Percentiles rank a stretch among this genome's conserved stretches.
These are phyloP conservation scores for Candida ponderosae DNA, from an alignment of 805 yeast species.

Conservation along the genomic window DNA sequence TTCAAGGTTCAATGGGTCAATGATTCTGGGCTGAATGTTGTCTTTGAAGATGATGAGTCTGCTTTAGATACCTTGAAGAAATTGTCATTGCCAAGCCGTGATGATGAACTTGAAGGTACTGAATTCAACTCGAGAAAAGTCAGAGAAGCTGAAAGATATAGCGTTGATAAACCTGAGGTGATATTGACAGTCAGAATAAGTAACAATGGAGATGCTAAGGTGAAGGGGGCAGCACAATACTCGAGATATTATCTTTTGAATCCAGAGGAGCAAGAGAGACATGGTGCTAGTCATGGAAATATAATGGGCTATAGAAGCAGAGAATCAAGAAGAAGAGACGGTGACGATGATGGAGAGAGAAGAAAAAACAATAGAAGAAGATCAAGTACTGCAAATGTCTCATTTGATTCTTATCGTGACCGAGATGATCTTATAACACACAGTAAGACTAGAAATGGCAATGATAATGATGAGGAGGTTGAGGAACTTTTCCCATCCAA, in stretches of 20 bases:
- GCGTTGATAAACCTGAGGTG: constrained; percentile 7
- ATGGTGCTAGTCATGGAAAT: neutral
- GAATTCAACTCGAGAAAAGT: constrained; percentile 1
- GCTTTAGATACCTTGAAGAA: constrained; percentile 9
- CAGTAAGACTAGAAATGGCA: constrained; percentile 1
- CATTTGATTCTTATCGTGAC: neutral
- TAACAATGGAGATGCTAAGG: constrained; percentile 15
- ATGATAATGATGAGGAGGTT: constrained; percentile 2
- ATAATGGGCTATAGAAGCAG: neutral
- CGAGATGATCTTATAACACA: neutral
- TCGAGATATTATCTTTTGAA: constrained; percentile 20
- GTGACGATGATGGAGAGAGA: constrained; percentile 14
- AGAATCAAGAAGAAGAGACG: neutral
- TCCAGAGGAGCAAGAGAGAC: constrained; percentile 11
- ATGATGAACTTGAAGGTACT: constrained; percentile 1
- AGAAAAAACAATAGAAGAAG: constrained; percentile 10
- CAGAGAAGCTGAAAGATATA: constrained; percentile 6
- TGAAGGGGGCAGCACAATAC: constrained; percentile 17
- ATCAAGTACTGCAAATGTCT: neutral
- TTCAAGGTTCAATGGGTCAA: constrained; percentile 21
- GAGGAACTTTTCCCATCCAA: constrained; percentile 12
- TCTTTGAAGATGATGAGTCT: constrained; percentile 14
- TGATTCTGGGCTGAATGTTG: constrained; percentile 16
- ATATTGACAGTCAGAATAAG: constrained; percentile 12
- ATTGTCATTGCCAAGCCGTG: constrained; percentile 3